Conservation (phyloP, 345 rosid genomes). For the Crucihimalaya himalaica region DNA sequence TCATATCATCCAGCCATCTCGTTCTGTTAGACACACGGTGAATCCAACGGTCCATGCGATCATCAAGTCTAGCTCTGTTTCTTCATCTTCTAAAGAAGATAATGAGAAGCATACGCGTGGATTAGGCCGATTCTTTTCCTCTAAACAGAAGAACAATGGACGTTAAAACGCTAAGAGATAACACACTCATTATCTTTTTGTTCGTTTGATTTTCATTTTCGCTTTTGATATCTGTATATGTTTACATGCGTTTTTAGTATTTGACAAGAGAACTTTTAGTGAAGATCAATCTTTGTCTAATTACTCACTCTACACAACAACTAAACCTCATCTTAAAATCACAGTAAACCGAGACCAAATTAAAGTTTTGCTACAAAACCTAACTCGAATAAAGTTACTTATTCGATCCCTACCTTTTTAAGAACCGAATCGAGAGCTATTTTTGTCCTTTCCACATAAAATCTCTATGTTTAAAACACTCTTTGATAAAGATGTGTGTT, state of each 20-base stretch:
- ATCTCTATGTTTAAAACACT: neutral
- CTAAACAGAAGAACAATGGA: slow-evolving; percentile 46
- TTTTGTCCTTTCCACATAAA: slow-evolving; percentile 8
- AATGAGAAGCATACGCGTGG: slow-evolving; percentile 49
- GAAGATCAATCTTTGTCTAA: slow-evolving; percentile 11
- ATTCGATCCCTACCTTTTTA: no score
- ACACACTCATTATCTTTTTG: slow-evolving; percentile 32
- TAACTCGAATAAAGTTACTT: no score
- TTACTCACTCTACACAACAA: neutral
- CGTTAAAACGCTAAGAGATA: slow-evolving; percentile 32
- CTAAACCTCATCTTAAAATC: neutral
- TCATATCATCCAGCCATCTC: slow-evolving; percentile 37
- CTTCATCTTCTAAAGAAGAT: slow-evolving; percentile 43
- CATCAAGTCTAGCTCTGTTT: slow-evolving; percentile 52
- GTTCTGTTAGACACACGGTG: slow-evolving; percentile 32
- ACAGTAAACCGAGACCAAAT: neutral
- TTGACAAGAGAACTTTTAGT: slow-evolving; percentile 25
- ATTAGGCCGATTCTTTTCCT: slow-evolving; percentile 56
- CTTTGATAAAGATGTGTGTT: neutral
- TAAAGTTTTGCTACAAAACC: neutral
- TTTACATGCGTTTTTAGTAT: slow-evolving; percentile 27
- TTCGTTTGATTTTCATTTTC: neutral
- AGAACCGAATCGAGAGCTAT: neutral
- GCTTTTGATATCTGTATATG: slow-evolving; percentile 34
- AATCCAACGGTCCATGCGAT: slow-evolving; percentile 42